Evolutionary conservation across 805 yeast species (phyloP).

Genomic region (Scheffersomyces lignosus): DNA sequence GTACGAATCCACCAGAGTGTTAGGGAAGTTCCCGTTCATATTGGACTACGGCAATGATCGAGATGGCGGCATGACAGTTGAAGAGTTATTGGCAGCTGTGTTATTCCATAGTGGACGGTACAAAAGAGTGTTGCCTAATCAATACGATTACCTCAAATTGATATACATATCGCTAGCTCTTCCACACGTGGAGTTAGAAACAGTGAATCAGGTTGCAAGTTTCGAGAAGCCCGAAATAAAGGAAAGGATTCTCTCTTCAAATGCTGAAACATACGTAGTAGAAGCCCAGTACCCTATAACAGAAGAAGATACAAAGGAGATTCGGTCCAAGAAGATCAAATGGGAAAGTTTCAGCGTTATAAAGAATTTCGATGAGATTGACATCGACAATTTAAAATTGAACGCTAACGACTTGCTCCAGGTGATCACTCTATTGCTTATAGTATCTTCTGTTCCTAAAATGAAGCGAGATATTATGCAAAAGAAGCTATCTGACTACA

Average conservation of each 20-base stretch:
- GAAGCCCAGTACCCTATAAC: constrained; percentile 8
- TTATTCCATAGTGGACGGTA: constrained; percentile 46
- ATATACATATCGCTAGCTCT: constrained; percentile 46
- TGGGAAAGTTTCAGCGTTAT: constrained; percentile 38
- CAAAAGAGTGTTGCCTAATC: constrained; percentile 29
- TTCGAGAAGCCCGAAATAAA: not conserved
- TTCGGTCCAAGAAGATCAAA: constrained; percentile 14
- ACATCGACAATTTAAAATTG: constrained; percentile 35
- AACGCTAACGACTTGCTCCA: constrained; percentile 42
- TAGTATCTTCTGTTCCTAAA: constrained; percentile 36
- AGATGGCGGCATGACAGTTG: constrained; percentile 38
- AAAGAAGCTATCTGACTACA: constrained; percentile 17
- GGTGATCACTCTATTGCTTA: constrained; percentile 50
- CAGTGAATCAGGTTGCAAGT: not conserved
- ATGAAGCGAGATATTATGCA: constrained; percentile 32
- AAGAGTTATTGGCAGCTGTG: constrained; percentile 23
- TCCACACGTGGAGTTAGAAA: not conserved
- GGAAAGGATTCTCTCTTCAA: not conserved
- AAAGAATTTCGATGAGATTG: constrained; percentile 44
- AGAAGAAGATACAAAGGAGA: constrained; percentile 11
- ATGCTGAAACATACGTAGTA: constrained; percentile 18
- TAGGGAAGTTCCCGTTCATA: constrained; percentile 54
- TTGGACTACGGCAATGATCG: constrained; percentile 30
- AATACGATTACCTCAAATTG: constrained; percentile 43
- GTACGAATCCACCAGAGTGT: constrained; percentile 38